Conservation (phyloP, 176 grass and related monocot species). For the Chloris gayana region DNA sequence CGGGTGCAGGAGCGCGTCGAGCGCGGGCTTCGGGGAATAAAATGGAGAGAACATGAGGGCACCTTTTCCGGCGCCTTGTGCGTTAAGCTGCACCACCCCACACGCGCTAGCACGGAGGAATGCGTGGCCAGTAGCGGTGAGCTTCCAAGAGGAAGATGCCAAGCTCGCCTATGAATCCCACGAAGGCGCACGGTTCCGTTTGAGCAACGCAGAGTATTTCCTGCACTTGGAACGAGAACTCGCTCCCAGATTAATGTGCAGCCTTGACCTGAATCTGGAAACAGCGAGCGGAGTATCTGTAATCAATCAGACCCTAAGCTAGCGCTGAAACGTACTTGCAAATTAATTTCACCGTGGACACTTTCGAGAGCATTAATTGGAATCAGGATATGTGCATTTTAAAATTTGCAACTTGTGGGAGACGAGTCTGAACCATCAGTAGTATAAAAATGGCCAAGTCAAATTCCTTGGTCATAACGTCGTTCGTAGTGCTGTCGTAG, state of each 20-base stretch:
- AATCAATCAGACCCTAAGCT: neutral
- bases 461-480: slow-evolving; percentile 31
- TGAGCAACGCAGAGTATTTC: slow-evolving; percentile 32
- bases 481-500: neutral
- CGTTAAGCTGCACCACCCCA: slow-evolving; percentile 33
- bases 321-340: neutral
- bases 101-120: neutral
- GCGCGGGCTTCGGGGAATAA: neutral
- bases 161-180: slow-evolving; percentile 40
- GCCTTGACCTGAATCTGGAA: neutral
- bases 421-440: neutral
- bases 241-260: neutral
- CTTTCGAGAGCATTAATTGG: neutral
- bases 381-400: neutral
- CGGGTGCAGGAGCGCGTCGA: neutral
- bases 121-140: neutral
- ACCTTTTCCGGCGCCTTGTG: slow-evolving; percentile 59
- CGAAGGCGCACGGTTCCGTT: slow-evolving; percentile 34
- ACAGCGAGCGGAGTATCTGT: neutral
- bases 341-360: neutral
- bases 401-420: neutral
- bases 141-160: slow-evolving; percentile 50
- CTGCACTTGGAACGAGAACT: slow-evolving; percentile 15
- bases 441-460: slow-evolving; percentile 28
- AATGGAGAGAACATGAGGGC: slow-evolving; percentile 43